These are phyloP conservation scores for Baeospora myosura DNA, from an alignment of 1,284 basidiomycete species.

Conservation along the genomic window DNA sequence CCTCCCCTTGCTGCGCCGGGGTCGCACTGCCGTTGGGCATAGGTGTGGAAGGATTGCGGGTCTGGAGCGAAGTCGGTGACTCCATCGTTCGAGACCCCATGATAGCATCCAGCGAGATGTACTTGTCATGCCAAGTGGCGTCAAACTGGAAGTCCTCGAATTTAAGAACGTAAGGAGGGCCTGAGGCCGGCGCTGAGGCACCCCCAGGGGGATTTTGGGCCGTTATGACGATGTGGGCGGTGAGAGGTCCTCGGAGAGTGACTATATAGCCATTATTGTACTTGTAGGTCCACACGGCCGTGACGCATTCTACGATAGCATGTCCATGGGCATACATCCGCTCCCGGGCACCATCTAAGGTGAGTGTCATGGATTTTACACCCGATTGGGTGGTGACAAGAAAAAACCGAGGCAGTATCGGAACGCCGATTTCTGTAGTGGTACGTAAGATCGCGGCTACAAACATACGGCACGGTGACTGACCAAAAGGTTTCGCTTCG, in stretches of 20 bases:
- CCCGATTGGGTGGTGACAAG: slow-evolving; percentile 74
- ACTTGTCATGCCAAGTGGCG: slow-evolving; percentile 62
- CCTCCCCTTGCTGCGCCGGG: slow-evolving; percentile 28
- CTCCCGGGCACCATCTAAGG: slow-evolving; percentile 66
- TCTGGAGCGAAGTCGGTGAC: slow-evolving; percentile 30
- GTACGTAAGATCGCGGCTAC: slow-evolving; percentile 12
- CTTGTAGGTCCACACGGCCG: slow-evolving; percentile 69
- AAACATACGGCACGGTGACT: slow-evolving; percentile 19
- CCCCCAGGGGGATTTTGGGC: slow-evolving; percentile 19
- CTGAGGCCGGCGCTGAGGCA: slow-evolving; percentile 11
- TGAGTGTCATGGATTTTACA: slow-evolving; percentile 68
- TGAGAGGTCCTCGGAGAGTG: slow-evolving; percentile 62
- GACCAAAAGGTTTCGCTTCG: slow-evolving; percentile 76
- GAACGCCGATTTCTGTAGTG: slow-evolving; percentile 59
- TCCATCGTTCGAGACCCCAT: slow-evolving; percentile 36
- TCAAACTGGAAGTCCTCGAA: slow-evolving; percentile 68
- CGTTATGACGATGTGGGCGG: slow-evolving; percentile 46
- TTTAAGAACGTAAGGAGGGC: slow-evolving; percentile 32
- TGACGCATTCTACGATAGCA: slow-evolving; percentile 56
- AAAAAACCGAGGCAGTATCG: slow-evolving; percentile 76
- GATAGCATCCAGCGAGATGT: slow-evolving; percentile 54
- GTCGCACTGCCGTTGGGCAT: slow-evolving; percentile 17
- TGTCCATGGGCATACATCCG: slow-evolving; percentile 40
- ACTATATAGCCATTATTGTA: slow-evolving; percentile 71
- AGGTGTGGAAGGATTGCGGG: slow-evolving; percentile 33